These are phyloP conservation scores for Paramecium pentaurelia DNA, from an alignment of 73 alveolate species.

Conservation along the genomic window DNA sequence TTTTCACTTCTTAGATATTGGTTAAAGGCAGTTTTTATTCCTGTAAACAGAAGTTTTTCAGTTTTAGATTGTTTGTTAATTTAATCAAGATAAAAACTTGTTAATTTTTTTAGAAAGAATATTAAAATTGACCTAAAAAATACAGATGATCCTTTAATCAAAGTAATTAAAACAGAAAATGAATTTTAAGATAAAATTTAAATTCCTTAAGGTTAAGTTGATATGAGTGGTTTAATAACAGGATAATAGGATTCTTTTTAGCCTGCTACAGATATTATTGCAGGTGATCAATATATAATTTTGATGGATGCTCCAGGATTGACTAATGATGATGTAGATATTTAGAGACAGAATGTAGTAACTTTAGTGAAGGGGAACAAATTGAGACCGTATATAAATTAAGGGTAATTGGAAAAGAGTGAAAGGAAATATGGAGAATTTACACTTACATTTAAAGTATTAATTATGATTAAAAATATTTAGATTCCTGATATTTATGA, in stretches of 20 bases:
- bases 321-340: slow-evolving; percentile 49
- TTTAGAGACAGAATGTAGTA: slow-evolving; percentile 52
- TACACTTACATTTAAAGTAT: slow-evolving; percentile 52
- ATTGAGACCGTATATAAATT: slow-evolving; percentile 34
- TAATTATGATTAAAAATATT: not conserved
- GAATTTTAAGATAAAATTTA: not conserved
- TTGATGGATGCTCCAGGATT: slow-evolving; percentile 65
- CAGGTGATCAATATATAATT: slow-evolving; percentile 57
- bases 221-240: slow-evolving; percentile 48
- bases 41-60: slow-evolving; percentile 22
- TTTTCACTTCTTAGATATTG: slow-evolving; percentile 30
- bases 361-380: slow-evolving; percentile 57
- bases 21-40: slow-evolving; percentile 40
- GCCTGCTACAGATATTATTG: slow-evolving; percentile 61
- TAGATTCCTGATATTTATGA: slow-evolving; percentile 62
- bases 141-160: slow-evolving; percentile 21
- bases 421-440: slow-evolving; percentile 68
- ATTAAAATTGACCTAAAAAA: not conserved
- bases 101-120: slow-evolving; percentile 37
- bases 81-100: slow-evolving; percentile 41
- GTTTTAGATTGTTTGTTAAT: slow-evolving; percentile 5
- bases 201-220: slow-evolving; percentile 53
- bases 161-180: slow-evolving; percentile 26
- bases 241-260: slow-evolving; percentile 50
- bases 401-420: slow-evolving; percentile 34